Base-by-base conservation (phyloP, 768 basidiomycete species). In the Sporobolomyces pararoseus region DNA sequence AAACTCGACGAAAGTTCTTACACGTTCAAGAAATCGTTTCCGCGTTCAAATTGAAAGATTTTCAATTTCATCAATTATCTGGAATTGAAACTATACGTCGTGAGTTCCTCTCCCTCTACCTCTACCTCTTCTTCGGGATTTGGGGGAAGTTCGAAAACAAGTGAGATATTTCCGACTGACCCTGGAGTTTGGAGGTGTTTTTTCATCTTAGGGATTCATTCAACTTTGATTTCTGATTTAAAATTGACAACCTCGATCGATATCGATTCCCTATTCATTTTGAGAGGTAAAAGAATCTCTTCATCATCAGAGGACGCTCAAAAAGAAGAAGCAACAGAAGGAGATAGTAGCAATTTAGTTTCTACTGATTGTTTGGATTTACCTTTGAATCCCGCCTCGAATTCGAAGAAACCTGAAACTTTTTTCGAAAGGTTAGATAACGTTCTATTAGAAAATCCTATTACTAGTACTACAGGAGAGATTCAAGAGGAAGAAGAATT, bases 21-120 rank as follows among this genome's bases (percentile, higher is more conserved):
- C 72, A 73, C 51, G 6, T 66, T n/a, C 12, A 61, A 17, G 72
- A 73, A 32, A 46, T 73, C 34, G 60, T n/a, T 7, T 35, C 42
- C 25, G 65, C 53, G 10, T 72, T 65, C 17, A 32, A 13, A 17
- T 21, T 72, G 0, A 46, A 50, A 23, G 66, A 68, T 52, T 61
- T 29, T 31, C 51, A 68, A 17, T 68, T 70, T 9, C 2, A 25
- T 3, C 4, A 29, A 4, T 13, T 13, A 1, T 62, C 58, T 12
- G 58, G 63, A 53, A 10, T 27, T 0, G 21, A 25, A 4, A 42
- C 9, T 34, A 39, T 68, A 12, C 10, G 4, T 9, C 3, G 42
- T 9, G n/a, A 14, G 21, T 47, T 6, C 23, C 21, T 21, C 7
- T 21, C 21, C 46, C 46, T 47, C 21, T 47, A 13, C 46, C 46